Evolutionary conservation across 352 stramenopile genomes (phyloP).

Genomic region (Globisporangium abappressorium): DNA sequence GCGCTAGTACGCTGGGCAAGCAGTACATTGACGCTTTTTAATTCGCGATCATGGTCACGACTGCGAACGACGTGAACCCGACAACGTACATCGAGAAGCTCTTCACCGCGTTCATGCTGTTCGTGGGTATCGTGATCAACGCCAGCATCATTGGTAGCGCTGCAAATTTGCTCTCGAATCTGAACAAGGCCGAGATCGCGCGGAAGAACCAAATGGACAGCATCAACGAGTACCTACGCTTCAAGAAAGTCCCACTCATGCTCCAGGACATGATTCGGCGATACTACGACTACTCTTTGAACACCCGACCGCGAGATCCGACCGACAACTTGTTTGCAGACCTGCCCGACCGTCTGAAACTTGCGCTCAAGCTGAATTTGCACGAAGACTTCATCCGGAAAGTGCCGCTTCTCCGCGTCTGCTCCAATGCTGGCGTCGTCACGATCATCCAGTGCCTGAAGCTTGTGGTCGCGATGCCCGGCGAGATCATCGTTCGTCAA

Average conservation of each 20-base stretch:
- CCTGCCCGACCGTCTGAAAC: slow-evolving; percentile 65
- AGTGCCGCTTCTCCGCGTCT: slow-evolving; percentile 66
- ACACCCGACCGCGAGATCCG: slow-evolving; percentile 46
- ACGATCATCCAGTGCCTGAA: slow-evolving; percentile 71
- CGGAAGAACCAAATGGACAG: slow-evolving; percentile 77
- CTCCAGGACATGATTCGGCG: slow-evolving; percentile 72
- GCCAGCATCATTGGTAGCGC: slow-evolving; percentile 78
- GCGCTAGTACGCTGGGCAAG: slow-evolving; percentile 28
- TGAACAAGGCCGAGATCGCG: slow-evolving; percentile 71
- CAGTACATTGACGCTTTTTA: slow-evolving; percentile 61
- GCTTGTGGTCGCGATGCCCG: slow-evolving; percentile 57
- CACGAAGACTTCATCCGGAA: slow-evolving; percentile 72
- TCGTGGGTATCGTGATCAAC: slow-evolving; percentile 77
- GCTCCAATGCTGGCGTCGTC: slow-evolving; percentile 67
- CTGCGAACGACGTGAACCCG: slow-evolving; percentile 57
- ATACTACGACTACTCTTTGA: slow-evolving; percentile 79
- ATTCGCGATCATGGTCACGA: slow-evolving; percentile 69
- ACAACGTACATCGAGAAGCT: slow-evolving; percentile 53
- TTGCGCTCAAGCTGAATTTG: slow-evolving; percentile 62
- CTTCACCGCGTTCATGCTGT: slow-evolving; percentile 67
- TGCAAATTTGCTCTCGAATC: slow-evolving; percentile 67
- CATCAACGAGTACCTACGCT: slow-evolving; percentile 80
- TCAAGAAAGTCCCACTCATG: slow-evolving; percentile 66
- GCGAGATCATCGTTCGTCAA: slow-evolving; percentile 63
- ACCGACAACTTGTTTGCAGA: slow-evolving; percentile 66